Base-by-base conservation (phyloP, 345 rosid genomes). In the Eucalyptus rudis region DNA sequence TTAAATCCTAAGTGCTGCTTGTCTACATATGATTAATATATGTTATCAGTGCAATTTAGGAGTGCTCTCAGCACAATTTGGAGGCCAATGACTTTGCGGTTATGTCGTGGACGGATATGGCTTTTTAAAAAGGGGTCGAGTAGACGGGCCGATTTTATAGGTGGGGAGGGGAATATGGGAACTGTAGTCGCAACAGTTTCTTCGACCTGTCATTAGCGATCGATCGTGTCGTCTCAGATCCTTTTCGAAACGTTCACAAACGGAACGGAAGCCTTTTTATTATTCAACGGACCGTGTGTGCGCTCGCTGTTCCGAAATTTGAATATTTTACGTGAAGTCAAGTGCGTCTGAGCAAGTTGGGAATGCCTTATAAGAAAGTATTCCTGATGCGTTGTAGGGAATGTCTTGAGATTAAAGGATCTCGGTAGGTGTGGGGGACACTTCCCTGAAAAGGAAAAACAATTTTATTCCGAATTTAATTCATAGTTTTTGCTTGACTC, bases 401-500 rank as follows among this genome's bases (percentile, higher is more conserved):
- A 25, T 25, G n/a, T 13, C n/a, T 58, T 3, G 64, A 58, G n/a
- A 58, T 25, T 58, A 3, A 19, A 52, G 58, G 58, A 52, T 0
- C 25, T 52, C 25, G 7, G 62, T 25, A 10, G 64, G 64, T 10
- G 1, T 24, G 64, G 64, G n/a, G 64, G 14, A 25, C 5, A 25
- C n/a, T 25, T 58, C 13, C n/a, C 14, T 10, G 3, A 25, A 25
- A 58, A 58, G 13, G 6, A 25, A 58, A 22, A 58, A 58, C 29
- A 2, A 25, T 25, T 52, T 52, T 20, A 10, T 19, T 10, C 5
- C 25, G 1, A 20, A 52, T 2, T 52, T 52, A 19, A 7, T 52
- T 52, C 25, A 8, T 19, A 52, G 0, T 52, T 52, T 19, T 52
- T 1, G 0, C 24, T 1, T 22, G 2, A 19, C 10, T 52, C 4